Evolutionary conservation across 305 asterid genomes (phyloP), one percentile per base, ranked within the genome.

Genomic region (Rubia occidens): DNA sequence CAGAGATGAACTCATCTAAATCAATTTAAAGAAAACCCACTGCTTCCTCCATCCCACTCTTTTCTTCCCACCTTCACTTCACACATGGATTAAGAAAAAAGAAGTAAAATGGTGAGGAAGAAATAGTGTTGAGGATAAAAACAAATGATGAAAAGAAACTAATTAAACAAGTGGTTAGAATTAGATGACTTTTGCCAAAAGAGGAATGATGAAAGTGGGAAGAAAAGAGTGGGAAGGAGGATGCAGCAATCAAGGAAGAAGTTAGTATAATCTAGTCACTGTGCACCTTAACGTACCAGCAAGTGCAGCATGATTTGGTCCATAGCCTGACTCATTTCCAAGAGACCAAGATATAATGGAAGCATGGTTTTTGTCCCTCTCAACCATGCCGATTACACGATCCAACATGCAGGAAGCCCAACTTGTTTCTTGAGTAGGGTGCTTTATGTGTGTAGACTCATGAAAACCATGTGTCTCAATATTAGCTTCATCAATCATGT

Each of bases 401-500:
- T 90, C 97, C 84, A 94, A 39, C 99, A 94, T 94, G 73, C 95
- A 76, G 60, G 91, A 75, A 63, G 95, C 95, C 97, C 97, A 94
- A 76, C 81, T 70, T 40, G 96, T 84, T 78, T 89, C 96, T 54
- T 68, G 80, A 40, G 97, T 82, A 70, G 97, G 99, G 82, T 91
- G 96, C 83, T 82, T 87, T 66, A 86, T 69, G 70, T 80, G 75
- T 71, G 84, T 78, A 69, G 82, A 85, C 74, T 84, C 91, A 78
- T 85, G 89, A 82, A 90, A 94, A 62, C 97, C 99, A 60, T 94
- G 99, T 37, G 97, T 94, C 84, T 94, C 99, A 35, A 90, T 94
- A 80, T 94, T 94, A 82, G 99, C 99, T 83, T 94, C 99, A 65
- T 94, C 97, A 17, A 94, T 89, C 96, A 94, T 87, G 91, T 94